Percentiles rank a stretch among this genome's conserved stretches.
These are phyloP conservation scores for Rhazya stricta DNA, from an alignment of 257 asterid genomes.

Conservation along the genomic window DNA sequence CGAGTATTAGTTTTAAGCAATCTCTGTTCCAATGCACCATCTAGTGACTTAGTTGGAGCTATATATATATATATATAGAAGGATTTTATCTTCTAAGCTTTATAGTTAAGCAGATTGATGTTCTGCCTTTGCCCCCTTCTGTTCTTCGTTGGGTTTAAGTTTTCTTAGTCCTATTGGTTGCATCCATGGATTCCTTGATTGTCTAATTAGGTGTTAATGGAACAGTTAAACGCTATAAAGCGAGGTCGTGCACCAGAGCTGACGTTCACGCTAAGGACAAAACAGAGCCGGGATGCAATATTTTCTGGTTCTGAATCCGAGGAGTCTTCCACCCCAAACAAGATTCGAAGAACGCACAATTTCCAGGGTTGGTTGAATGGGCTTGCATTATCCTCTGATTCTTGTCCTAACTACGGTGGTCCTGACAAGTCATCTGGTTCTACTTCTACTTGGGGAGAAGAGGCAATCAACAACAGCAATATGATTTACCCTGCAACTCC, in stretches of 20 bases:
- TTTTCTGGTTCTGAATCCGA: conserved; percentile 31
- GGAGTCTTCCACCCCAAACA: conserved; percentile 37
- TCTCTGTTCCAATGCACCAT: no score
- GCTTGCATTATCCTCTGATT: conserved; percentile 12
- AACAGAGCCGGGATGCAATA: conserved; percentile 26
- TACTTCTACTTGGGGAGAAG: conserved; percentile 33
- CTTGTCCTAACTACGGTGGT: conserved; percentile 3
- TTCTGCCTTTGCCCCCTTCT: no score
- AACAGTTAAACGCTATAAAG: conserved; percentile 53
- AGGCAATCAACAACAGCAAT: conserved; percentile 4
- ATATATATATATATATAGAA: no score
- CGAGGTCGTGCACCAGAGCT: conserved; percentile 44
- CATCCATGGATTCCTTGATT: no score
- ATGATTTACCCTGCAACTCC: conserved; percentile 52
- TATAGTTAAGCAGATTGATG: no score
- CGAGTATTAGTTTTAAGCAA: no score
- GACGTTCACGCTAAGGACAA: conserved; percentile 33
- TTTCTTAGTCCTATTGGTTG: no score
- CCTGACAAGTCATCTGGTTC: conserved; percentile 16
- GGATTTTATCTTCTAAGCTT: no score
- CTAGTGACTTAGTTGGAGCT: no score
- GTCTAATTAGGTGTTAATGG: background rate
- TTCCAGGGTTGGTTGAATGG: background rate
- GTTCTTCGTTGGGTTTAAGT: no score
- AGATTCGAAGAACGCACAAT: conserved; percentile 22